phyloP scores from a whole-genome alignment of 805 yeast species.

The Kluyveromyces lactis region DNA sequence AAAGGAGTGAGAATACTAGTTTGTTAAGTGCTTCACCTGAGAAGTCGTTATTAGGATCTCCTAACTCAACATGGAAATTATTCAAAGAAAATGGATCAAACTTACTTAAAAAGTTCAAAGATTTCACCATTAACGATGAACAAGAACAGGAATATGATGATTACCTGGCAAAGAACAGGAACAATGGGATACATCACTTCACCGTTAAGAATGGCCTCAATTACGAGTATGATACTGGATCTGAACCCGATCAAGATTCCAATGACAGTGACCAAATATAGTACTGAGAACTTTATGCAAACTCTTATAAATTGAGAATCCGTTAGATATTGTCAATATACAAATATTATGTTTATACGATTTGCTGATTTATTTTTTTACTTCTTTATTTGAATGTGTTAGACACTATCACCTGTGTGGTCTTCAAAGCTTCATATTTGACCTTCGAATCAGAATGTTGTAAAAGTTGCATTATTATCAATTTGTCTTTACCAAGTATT shows the following conservation, averaged over 20 bases:
- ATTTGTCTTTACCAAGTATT: slow-evolving; percentile 53
- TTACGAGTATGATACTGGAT: slow-evolving; percentile 21
- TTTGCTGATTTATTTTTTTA: no score
- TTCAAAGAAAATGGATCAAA: slow-evolving; percentile 1
- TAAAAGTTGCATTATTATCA: slow-evolving; percentile 78
- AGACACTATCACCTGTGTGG: slow-evolving; percentile 90
- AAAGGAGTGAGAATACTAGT: neutral
- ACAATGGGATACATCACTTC: slow-evolving; percentile 13
- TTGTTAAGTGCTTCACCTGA: neutral
- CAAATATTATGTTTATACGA: neutral
- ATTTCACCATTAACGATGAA: slow-evolving; percentile 24
- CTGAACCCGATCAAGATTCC: slow-evolving; percentile 11
- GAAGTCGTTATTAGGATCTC: neutral
- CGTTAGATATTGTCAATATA: slow-evolving; percentile 1
- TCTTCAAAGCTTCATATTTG: slow-evolving; percentile 88
- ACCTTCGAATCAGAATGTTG: slow-evolving; percentile 75
- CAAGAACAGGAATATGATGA: slow-evolving; percentile 24
- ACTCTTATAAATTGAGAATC: neutral
- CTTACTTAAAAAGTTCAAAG: slow-evolving; percentile 24
- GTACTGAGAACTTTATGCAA: no score
- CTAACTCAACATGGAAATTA: slow-evolving; percentile 4
- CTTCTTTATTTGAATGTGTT: slow-evolving; percentile 46
- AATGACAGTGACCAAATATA: slow-evolving; percentile 5
- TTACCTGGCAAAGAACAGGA: slow-evolving; percentile 3
- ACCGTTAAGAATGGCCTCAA: slow-evolving; percentile 21